Evolutionary conservation across 2,329 filamentous ascomycete species (phyloP), one percentile per base, ranked within the genome.

Genomic region (Diaporthe vexans): DNA sequence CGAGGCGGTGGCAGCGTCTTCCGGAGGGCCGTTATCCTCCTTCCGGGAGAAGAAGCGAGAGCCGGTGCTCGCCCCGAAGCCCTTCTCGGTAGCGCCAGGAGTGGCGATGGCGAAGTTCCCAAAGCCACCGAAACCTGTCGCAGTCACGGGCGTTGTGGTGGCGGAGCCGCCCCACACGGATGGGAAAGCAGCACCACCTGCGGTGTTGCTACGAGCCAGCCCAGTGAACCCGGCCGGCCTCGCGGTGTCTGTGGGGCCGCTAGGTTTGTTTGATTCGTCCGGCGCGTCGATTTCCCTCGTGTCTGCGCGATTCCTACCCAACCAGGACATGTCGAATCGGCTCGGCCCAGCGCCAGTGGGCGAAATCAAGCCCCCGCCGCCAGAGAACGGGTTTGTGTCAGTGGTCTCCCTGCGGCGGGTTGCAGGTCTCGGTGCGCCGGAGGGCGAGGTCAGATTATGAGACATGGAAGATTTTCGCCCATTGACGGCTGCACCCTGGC

Each of bases 381-480:
- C 85, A 72, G 85, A 86, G 78, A 87, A 91, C 40, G 84, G 93
- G 86, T 88, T 97, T 84, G 88, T 89, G 78, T 95, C 94, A 15
- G 85, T 84, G 0, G 95, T 97, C 82, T 98, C 95, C 75, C 95
- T 93, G 79, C 96, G 94, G 78, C 96, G 92, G 48, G 91, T 92
- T 35, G 91, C 90, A 4, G 95, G 94, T 77, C 95, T 91, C 48
- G 91, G 89, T 51, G 91, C 86, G 37, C 90, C 90, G 11, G 92
- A 93, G 3, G 95, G 94, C 15, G 95, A 95, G 54, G 92, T 90
- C 65, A 94, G 86, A 35, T 91, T 93, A 76, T 94, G 92, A 21
- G 95, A 97, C 65, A 98, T 84, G 0, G 95, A 98, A 21, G 92
- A 88, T 85, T 98, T 98, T 73, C 96, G 94, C 65, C 93, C 90